Evolutionary conservation across 805 yeast species (phyloP), one percentile per base, ranked within the genome.

Genomic region (Huiozyma sinensis): DNA sequence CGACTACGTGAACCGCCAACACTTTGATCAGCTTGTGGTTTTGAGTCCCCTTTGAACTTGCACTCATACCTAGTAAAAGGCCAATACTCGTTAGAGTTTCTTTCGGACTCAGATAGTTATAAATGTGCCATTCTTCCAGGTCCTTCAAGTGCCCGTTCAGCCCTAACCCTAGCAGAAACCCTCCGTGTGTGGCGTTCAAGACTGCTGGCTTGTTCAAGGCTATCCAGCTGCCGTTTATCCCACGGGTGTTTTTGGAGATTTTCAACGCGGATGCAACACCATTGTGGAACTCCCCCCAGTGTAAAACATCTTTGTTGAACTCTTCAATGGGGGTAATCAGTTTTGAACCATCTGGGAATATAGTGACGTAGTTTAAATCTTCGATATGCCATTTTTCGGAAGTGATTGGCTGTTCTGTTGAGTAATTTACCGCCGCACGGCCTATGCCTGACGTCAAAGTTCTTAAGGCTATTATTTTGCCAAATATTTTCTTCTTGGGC

Each of bases 81-180:
- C 97, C 97, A 33, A 88, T 80, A 60, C 95, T 85, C 0, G 95
- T 85, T 36, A 74, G 74, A 4, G 82, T 76, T 54, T 85, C 87
- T 51, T 92, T 89, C 0, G 95, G 95, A 0, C 95, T 95, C 43
- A 92, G 66, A 52, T 87, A 88, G 56, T 90, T 89, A 60, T 87
- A 92, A 30, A 90, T 83, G 58, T 89, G 96, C 97, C 97, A 92
- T 60, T 92, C 96, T 55, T 90, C 97, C 28, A 92, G 65, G 36
- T 72, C 71, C 45, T 75, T 78, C 53, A 92, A 65, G 58, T 89
- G 95, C 0, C 97, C 97, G 63, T 86, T 86, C 30, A 92, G 66
- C 0, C 99, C 99, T 28, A 92, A 67, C 0, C 97, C 98, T 13
- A 87, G 64, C n/a, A 92, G 63, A 52, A 92, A 88, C 0, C 99